A percentile compares a stretch with the other conserved stretches of the same genome.
These are phyloP conservation scores for Macrolepiota fuliginosa DNA, from an alignment of 768 basidiomycete genomes.

Conservation along the genomic window DNA sequence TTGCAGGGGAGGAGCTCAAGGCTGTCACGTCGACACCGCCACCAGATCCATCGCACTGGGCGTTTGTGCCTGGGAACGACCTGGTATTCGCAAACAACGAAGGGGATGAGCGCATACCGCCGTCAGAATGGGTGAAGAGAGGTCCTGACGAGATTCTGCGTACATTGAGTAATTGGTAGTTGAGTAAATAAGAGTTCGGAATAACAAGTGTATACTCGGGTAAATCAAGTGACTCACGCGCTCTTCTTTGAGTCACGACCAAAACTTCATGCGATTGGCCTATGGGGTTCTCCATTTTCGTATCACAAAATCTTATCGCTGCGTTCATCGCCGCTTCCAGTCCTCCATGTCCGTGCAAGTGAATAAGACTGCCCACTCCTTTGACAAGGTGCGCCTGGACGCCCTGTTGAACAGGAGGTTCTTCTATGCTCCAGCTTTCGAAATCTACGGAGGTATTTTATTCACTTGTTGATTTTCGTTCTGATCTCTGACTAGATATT, in stretches of 20 bases:
- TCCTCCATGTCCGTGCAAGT: slow-evolving; percentile 38
- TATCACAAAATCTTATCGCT: slow-evolving; percentile 28
- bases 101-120: slow-evolving; percentile 42
- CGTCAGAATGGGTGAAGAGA: slow-evolving; percentile 55
- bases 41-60: slow-evolving; percentile 61
- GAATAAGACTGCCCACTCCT: slow-evolving; percentile 82
- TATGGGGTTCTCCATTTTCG: slow-evolving; percentile 21
- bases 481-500: slow-evolving; percentile 8
- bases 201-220: not conserved
- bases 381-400: slow-evolving; percentile 86
- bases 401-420: slow-evolving; percentile 86
- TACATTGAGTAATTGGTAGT: slow-evolving; percentile 24
- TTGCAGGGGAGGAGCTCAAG: slow-evolving; percentile 52
- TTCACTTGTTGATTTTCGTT: not conserved
- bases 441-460: slow-evolving; percentile 92
- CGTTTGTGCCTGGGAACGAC: slow-evolving; percentile 59
- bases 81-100: slow-evolving; percentile 40
- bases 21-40: slow-evolving; percentile 60
- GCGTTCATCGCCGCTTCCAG: slow-evolving; percentile 25
- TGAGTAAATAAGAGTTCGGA: not conserved
- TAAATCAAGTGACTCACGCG: slow-evolving; percentile 1
- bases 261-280: slow-evolving; percentile 28
- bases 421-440: slow-evolving; percentile 98
- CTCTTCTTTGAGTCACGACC: slow-evolving; percentile 17
- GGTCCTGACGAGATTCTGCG: slow-evolving; percentile 45